phyloP scores from a whole-genome alignment of 2,329 filamentous ascomycete genomes.

The Ceratocystis cubensis region DNA sequence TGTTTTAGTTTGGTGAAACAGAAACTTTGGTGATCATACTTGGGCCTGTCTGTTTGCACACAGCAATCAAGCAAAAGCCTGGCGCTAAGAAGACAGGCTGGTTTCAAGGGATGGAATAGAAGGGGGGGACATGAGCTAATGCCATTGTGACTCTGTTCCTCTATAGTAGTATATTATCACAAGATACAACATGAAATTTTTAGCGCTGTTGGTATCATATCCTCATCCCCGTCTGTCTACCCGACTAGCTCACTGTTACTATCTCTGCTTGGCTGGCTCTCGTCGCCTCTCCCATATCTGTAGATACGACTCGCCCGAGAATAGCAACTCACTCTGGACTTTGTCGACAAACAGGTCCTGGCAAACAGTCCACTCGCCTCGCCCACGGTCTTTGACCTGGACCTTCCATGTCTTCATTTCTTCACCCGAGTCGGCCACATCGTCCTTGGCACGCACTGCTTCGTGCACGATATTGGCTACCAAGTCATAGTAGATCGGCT shows the following conservation, averaged over 20 bases:
- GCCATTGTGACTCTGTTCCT: neutral
- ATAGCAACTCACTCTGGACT: constrained; percentile 77
- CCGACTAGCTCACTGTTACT: neutral
- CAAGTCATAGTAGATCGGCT: constrained; percentile 88
- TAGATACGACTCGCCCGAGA: constrained; percentile 85
- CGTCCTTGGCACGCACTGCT: constrained; percentile 63
- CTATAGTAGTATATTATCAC: neutral
- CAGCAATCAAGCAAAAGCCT: neutral
- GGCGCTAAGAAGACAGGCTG: neutral
- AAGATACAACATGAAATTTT: neutral
- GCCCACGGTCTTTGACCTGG: constrained; percentile 68
- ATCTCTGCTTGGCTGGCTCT: constrained; percentile 25
- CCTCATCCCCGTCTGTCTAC: neutral
- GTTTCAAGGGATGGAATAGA: neutral
- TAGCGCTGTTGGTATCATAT: neutral
- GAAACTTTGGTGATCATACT: neutral
- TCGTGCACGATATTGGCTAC: constrained; percentile 90
- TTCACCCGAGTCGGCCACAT: constrained; percentile 81
- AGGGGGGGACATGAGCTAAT: neutral
- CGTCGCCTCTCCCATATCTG: constrained; percentile 90
- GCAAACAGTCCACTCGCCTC: constrained; percentile 80
- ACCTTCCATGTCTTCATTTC: constrained; percentile 86
- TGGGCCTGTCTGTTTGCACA: neutral
- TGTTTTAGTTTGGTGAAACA: constrained; percentile 3
- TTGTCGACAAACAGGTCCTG: constrained; percentile 91